Percentiles rank a stretch among this genome's conserved stretches.
Evolutionary conservation across 306 rosid genomes (phyloP).

Genomic region (Begonia loranthoides): DNA sequence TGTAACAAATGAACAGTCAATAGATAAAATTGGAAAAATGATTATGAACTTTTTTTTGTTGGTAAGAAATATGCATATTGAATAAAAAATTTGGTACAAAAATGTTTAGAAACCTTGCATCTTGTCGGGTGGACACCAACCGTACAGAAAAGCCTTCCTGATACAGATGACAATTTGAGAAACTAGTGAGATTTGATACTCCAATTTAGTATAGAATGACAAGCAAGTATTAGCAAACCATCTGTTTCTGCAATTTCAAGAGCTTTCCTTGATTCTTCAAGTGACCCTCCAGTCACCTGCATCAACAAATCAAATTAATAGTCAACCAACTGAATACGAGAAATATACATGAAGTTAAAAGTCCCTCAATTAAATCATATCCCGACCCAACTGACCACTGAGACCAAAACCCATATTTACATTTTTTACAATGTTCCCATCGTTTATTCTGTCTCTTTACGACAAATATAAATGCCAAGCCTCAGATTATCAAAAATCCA

Average conservation of each 20-base stretch:
- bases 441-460: not conserved
- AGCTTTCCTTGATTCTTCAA: constrained; percentile 83
- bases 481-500: no score
- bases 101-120: constrained; percentile 58
- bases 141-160: constrained; percentile 88
- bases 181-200: constrained; percentile 12
- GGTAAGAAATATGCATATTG: no score
- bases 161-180: constrained; percentile 12
- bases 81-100: constrained; percentile 5
- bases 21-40: not conserved
- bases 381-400: not conserved
- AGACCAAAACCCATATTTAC: not conserved
- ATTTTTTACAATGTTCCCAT: not conserved
- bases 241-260: constrained; percentile 82
- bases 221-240: constrained; percentile 23
- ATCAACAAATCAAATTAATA: constrained; percentile 17
- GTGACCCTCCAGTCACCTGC: constrained; percentile 96
- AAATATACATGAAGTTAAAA: not conserved
- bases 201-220: not conserved
- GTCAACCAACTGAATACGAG: not conserved
- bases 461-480: no score
- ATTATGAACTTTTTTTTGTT: no score
- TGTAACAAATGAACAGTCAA: constrained; percentile 10
- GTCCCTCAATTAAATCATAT: no score
- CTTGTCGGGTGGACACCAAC: constrained; percentile 98